Conservation (phyloP, 2,329 filamentous ascomycete species). For the Calonectria fujianensis region DNA sequence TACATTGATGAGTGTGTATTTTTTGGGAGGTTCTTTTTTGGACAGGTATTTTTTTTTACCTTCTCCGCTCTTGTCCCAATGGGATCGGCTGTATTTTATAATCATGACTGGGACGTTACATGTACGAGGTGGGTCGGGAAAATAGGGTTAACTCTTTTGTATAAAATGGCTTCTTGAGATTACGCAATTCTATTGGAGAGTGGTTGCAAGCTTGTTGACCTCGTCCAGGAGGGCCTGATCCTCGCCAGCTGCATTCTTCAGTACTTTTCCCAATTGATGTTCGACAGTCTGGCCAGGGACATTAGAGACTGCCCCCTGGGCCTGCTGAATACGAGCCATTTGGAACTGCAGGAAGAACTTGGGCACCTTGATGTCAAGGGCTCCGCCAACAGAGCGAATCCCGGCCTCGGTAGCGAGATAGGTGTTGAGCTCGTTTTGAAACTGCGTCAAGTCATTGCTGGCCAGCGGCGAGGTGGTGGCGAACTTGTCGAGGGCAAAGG, state of each 20-base stretch:
- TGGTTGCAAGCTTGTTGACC: conserved; percentile 66
- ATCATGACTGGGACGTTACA: conserved; percentile 52
- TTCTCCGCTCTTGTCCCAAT: conserved; percentile 54
- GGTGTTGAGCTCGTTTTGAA: conserved; percentile 72
- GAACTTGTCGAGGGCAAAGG: conserved; percentile 73
- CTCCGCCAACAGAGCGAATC: conserved; percentile 71
- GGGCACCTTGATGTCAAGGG: conserved; percentile 75
- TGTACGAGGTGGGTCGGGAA: conserved; percentile 46
- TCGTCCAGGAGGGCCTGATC: conserved; percentile 69
- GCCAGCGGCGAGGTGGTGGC: conserved; percentile 70
- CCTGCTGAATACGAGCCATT: conserved; percentile 75
- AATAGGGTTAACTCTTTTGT: conserved; percentile 42
- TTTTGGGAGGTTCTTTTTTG: conserved; percentile 38
- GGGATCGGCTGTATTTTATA: conserved; percentile 55
- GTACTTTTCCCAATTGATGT: conserved; percentile 74
- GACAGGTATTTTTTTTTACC: conserved; percentile 42
- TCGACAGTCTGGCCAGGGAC: conserved; percentile 73
- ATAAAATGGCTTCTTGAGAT: conserved; percentile 41
- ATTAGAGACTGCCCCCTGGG: conserved; percentile 72
- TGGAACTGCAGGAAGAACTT: conserved; percentile 79
- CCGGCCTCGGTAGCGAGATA: conserved; percentile 77
- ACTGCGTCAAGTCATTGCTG: conserved; percentile 68
- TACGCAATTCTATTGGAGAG: conserved; percentile 43
- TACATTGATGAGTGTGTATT: neutral
- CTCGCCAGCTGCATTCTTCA: conserved; percentile 72